phyloP scores from a whole-genome alignment of 2,329 filamentous ascomycete species.

The Penicillium digitatum region DNA sequence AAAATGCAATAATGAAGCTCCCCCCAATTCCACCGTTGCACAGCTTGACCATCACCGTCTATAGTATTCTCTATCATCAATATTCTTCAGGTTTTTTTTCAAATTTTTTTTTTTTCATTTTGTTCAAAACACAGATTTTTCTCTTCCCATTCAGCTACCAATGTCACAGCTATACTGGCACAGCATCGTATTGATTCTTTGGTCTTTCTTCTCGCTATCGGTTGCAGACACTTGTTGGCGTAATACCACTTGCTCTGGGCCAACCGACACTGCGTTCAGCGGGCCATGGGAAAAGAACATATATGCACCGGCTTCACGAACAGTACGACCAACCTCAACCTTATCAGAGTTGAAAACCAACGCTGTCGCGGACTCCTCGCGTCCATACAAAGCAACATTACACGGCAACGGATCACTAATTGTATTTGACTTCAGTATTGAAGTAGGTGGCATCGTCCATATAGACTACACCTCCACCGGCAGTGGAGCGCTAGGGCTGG shows the following conservation, averaged over 20 bases:
- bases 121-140: not conserved
- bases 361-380: constrained; percentile 22
- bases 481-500: constrained; percentile 42
- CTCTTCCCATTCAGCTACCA: not conserved
- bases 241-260: constrained; percentile 52
- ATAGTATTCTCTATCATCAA: no score
- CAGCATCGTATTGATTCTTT: constrained; percentile 10
- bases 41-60: not conserved
- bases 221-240: constrained; percentile 50
- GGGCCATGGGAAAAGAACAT: constrained; percentile 58
- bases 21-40: not conserved
- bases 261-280: constrained; percentile 50
- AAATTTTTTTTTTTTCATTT: not conserved
- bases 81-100: no score
- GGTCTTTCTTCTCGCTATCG: constrained; percentile 13
- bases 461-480: constrained; percentile 48
- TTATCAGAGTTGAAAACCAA: constrained; percentile 36
- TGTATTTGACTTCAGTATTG: constrained; percentile 57
- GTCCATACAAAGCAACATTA: constrained; percentile 33
- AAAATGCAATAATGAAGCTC: not conserved
- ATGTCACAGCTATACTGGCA: constrained; percentile 16
- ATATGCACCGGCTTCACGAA: constrained; percentile 53
- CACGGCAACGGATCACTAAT: constrained; percentile 50
- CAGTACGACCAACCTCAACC: constrained; percentile 46
- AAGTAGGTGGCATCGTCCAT: constrained; percentile 55